A percentile compares a stretch with the other conserved stretches of the same genome.
Conservation (phyloP, 768 basidiomycete species). For the Lactarius sp. region DNA sequence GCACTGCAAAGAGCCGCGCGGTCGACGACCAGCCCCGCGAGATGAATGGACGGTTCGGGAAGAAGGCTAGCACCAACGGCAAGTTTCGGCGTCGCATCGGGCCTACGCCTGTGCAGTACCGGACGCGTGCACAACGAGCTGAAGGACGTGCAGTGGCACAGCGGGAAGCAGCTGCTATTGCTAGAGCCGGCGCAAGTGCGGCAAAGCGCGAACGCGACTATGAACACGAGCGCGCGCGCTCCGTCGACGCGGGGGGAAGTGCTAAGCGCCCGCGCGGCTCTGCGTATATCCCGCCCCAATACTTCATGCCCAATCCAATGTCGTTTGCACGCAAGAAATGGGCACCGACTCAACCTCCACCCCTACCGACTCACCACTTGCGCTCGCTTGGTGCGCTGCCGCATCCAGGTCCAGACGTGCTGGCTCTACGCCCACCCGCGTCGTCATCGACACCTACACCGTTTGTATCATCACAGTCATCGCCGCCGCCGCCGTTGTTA, state of each 20-base stretch:
- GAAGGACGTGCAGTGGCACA: conserved; percentile 25
- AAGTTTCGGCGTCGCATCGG: conserved; percentile 32
- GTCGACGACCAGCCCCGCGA: conserved; percentile 55
- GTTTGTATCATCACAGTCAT: background rate
- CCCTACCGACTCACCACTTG: conserved; percentile 17
- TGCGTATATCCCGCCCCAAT: conserved; percentile 19
- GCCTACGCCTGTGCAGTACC: conserved; percentile 6
- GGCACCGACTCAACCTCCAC: conserved; percentile 25
- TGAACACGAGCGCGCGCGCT: conserved; percentile 16
- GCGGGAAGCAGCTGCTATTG: conserved; percentile 15
- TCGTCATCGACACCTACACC: conserved; percentile 1
- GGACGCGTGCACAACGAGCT: conserved; percentile 24
- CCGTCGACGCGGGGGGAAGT: background rate
- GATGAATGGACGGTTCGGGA: conserved; percentile 62
- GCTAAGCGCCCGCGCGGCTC: conserved; percentile 11
- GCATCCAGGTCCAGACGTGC: background rate
- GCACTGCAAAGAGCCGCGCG: conserved; percentile 41
- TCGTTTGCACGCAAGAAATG: conserved; percentile 35
- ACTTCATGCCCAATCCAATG: conserved; percentile 32
- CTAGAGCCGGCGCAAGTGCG: background rate
- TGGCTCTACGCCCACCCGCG: background rate
- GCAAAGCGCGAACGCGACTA: conserved; percentile 20
- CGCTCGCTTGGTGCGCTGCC: conserved; percentile 11
- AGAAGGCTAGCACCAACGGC: conserved; percentile 49
- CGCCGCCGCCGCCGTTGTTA: conserved; percentile 2